These are phyloP conservation scores for Skeletonema potamos DNA, from an alignment of 108 stramenopile species.

Conservation along the genomic window DNA sequence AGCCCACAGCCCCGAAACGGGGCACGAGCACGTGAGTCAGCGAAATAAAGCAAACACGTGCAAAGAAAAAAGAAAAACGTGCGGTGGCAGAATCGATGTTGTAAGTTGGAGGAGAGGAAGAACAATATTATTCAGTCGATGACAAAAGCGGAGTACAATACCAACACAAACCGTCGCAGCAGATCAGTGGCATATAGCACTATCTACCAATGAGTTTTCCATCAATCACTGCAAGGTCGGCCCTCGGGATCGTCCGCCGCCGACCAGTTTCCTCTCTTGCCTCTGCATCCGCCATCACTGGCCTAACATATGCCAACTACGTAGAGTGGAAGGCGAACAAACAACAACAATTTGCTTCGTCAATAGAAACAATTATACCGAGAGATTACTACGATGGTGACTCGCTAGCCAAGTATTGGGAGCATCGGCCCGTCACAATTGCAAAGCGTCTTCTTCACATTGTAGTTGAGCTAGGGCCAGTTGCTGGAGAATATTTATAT, in stretches of 20 bases:
- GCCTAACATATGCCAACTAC: constrained; percentile 12
- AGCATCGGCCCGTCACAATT: constrained; percentile 65
- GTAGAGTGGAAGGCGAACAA: constrained; percentile 7
- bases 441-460: constrained; percentile 51
- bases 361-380: constrained; percentile 15
- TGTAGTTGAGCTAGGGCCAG: constrained; percentile 52
- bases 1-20: too few relatives aligned
- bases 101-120: too few relatives aligned
- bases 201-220: background rate
- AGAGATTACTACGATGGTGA: constrained; percentile 56
- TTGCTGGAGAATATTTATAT: constrained; percentile 32
- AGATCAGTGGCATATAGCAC: too few relatives aligned
- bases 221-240: background rate
- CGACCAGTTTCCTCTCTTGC: constrained; percentile 13
- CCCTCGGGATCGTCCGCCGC: background rate
- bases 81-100: too few relatives aligned
- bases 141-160: too few relatives aligned
- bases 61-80: too few relatives aligned
- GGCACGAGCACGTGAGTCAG: too few relatives aligned
- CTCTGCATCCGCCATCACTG: background rate
- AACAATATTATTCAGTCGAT: too few relatives aligned
- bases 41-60: too few relatives aligned
- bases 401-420: constrained; percentile 65
- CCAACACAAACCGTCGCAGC: too few relatives aligned
- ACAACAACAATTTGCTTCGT: background rate